phyloP scores from a whole-genome alignment of 805 yeast genomes.

The Cyberlindnera amylophila region DNA sequence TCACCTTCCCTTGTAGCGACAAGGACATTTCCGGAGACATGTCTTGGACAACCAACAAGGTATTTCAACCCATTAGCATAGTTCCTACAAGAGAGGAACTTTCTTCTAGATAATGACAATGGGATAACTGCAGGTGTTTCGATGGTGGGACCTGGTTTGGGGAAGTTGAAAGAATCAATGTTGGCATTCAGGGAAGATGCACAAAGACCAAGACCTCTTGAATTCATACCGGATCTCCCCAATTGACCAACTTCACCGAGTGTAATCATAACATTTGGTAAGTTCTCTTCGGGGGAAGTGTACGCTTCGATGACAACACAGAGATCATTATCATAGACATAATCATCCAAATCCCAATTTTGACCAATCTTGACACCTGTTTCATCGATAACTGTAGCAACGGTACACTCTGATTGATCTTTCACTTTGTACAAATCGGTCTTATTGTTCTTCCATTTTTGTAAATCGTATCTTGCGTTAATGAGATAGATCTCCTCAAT shows the following conservation, averaged over 20 bases:
- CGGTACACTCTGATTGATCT: constrained; percentile 16
- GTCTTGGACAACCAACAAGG: constrained; percentile 17
- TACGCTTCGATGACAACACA: constrained; percentile 13
- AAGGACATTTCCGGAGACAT: constrained; percentile 13
- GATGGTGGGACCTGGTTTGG: constrained; percentile 5
- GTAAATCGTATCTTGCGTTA: constrained; percentile 17
- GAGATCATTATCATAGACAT: constrained; percentile 13
- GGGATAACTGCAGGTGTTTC: constrained; percentile 14
- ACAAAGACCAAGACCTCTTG: constrained; percentile 16
- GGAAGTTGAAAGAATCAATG: constrained; percentile 14
- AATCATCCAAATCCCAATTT: constrained; percentile 16
- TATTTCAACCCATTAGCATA: constrained; percentile 16
- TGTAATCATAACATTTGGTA: constrained; percentile 13
- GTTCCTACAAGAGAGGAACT: constrained; percentile 14
- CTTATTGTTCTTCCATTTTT: constrained; percentile 14
- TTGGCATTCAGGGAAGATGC: constrained; percentile 15
- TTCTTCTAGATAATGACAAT: constrained; percentile 15
- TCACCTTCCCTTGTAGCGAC: constrained; percentile 15
- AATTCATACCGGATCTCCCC: constrained; percentile 19
- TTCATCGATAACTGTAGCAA: constrained; percentile 16
- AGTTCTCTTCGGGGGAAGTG: constrained; percentile 14
- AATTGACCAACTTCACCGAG: constrained; percentile 18
- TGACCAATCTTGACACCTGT: constrained; percentile 16
- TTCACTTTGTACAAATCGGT: constrained; percentile 10
- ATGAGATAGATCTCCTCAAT: constrained; percentile 14